Base-by-base conservation (phyloP, 2,329 filamentous ascomycete genomes). In the Microdochium trichocladiopsis region DNA sequence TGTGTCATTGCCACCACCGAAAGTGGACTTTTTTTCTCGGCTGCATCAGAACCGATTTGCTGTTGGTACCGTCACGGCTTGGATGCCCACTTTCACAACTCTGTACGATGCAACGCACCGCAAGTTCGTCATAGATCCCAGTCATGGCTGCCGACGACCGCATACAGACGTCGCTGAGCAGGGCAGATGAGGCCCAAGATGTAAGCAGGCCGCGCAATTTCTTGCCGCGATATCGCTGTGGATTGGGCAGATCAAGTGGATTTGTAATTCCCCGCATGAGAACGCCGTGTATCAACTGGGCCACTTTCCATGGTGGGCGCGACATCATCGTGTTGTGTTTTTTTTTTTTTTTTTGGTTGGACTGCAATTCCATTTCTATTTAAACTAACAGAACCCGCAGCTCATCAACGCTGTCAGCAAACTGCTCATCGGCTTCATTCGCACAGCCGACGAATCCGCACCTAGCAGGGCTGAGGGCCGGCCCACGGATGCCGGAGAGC, bases 371-470 rank as follows among this genome's bases (percentile, higher is more conserved):
- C 41, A 31, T 10, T 8, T 8, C 14, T 45, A 22, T 22, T 45
- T 47, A 21, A 28, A 16, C n/a, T 24, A 14, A 2, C 31, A 28
- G 52, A 22, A 47, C 57, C 54, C 28, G 56, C 56, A 91, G 87
- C 78, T 91, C 48, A 77, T 91, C 49, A 74, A 79, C 52, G 80
- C 86, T 3, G 80, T 92, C 49, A 80, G 86, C 67, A 71, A 76
- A 9, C 75, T 90, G 51, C 79, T 92, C 53, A 71, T 90, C 21
- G 84, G 85, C 0, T 91, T 87, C 66, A 83, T 93, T 60, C 77
- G 73, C 55, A 73, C 78, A n/a, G 86, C 88, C 41, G 87, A 92
- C 67, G 76, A 84, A 52, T 79, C 83, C 21, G 72, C 76, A 2
- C 64, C 69, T 6, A 74, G 71, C 37, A 83, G 78, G 58, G 74